Percentiles rank a stretch among this genome's conserved stretches.
phyloP scores from a whole-genome alignment of 1,139 yeast genomes.

The Kodamaea ohmeri region DNA sequence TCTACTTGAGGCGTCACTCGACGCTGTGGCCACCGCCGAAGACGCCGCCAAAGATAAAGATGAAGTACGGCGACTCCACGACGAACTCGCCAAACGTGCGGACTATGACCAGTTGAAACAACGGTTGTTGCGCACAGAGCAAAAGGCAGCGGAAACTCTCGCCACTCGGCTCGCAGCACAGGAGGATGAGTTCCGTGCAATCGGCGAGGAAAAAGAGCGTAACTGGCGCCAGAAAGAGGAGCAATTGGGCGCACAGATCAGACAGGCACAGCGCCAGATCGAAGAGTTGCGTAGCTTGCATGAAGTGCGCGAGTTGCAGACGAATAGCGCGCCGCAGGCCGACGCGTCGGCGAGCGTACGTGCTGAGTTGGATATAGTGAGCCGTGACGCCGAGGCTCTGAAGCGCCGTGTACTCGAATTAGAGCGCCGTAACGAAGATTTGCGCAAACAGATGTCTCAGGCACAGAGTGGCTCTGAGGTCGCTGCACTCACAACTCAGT shows the following conservation, averaged over 20 bases:
- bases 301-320: conserved; percentile 52
- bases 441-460: conserved; percentile 61
- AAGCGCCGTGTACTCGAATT: conserved; percentile 67
- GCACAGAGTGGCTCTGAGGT: conserved; percentile 45
- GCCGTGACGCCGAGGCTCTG: conserved; percentile 72
- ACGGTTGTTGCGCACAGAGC: conserved; percentile 56
- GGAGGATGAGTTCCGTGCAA: conserved; percentile 58
- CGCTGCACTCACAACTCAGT: conserved; percentile 31
- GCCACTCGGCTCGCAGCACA: conserved; percentile 48
- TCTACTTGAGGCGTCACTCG: conserved; percentile 66
- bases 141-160: conserved; percentile 52
- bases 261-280: conserved; percentile 46
- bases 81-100: conserved; percentile 61
- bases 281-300: conserved; percentile 56
- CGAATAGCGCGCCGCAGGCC: conserved; percentile 25
- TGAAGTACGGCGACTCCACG: conserved; percentile 57
- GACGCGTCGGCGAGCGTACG: conserved; percentile 28
- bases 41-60: conserved; percentile 52
- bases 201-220: conserved; percentile 59
- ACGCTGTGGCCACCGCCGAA: conserved; percentile 57
- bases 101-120: conserved; percentile 78
- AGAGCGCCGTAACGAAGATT: conserved; percentile 73
- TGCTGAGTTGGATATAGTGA: conserved; percentile 62
- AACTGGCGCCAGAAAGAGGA: conserved; percentile 57
- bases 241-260: conserved; percentile 42